Evolutionary conservation across 2,329 filamentous ascomycete genomes (phyloP).

Genomic region (Cladosporium sphaerospermum): DNA sequence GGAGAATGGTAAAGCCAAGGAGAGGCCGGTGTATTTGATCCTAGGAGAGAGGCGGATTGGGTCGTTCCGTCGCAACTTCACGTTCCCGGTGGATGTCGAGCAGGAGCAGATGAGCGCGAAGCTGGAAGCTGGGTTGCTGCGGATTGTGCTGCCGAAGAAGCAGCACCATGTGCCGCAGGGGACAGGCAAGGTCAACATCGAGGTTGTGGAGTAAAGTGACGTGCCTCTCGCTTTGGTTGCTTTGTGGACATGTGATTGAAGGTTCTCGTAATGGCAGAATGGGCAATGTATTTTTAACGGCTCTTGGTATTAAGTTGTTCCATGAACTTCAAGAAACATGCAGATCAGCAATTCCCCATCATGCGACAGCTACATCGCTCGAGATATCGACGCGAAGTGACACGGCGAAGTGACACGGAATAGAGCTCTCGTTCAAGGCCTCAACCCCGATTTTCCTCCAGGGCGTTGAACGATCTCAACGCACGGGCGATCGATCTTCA

Average conservation of each 20-base stretch:
- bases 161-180: slow-evolving; percentile 11
- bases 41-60: slow-evolving; percentile 11
- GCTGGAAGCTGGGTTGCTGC: slow-evolving; percentile 9
- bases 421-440: no score
- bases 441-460: no score
- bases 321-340: no score
- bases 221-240: not conserved
- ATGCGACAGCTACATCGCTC: no score
- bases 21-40: slow-evolving; percentile 6
- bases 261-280: no score
- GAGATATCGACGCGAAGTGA: no score
- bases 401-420: no score
- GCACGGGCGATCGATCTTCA: no score
- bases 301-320: no score
- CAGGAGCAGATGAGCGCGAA: slow-evolving; percentile 10
- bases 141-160: slow-evolving; percentile 14
- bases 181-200: slow-evolving; percentile 12
- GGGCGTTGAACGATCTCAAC: no score
- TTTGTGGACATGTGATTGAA: not conserved
- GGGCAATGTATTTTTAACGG: no score
- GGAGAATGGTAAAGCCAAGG: not conserved
- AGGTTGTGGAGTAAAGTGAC: slow-evolving; percentile 2
- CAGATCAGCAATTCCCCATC: no score
- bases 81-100: slow-evolving; percentile 16
- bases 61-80: slow-evolving; percentile 14